These are phyloP conservation scores for Dianthus caryophyllus DNA, from an alignment of 148 eudicot species.

Conservation along the genomic window DNA sequence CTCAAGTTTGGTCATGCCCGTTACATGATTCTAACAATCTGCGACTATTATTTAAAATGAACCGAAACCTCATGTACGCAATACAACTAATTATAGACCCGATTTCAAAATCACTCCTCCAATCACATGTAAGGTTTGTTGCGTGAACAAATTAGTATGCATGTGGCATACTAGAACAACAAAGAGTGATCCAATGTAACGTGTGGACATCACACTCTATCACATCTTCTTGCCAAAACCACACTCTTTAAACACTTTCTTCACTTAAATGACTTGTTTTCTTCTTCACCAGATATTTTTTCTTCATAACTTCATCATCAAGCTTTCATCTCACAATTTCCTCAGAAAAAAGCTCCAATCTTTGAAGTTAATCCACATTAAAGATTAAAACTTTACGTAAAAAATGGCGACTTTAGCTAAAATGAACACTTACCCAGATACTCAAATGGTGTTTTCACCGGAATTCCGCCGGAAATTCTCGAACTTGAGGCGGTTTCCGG, in stretches of 20 bases:
- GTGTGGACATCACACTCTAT: constrained; percentile 93
- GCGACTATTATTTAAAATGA: too few species aligned
- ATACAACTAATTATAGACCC: too few species aligned
- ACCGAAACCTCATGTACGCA: too few species aligned
- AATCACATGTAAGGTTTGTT: too few species aligned
- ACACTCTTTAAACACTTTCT: too few species aligned
- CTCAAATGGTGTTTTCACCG: constrained; percentile 24
- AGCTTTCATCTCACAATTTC: neutral
- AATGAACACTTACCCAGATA: constrained; percentile 35
- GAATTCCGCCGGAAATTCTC: constrained; percentile 35
- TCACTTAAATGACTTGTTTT: neutral
- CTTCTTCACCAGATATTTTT: neutral
- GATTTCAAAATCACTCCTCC: too few species aligned
- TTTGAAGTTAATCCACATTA: neutral
- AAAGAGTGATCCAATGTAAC: constrained; percentile 36
- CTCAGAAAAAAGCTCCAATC: neutral
- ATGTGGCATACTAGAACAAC: constrained; percentile 25
- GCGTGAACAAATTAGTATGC: neutral
- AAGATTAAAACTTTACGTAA: constrained; percentile 3
- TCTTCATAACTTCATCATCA: too few species aligned
- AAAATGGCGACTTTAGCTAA: constrained; percentile 51
- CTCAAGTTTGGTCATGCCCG: too few species aligned
- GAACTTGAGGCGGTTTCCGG: constrained; percentile 19
- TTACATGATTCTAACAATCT: too few species aligned
- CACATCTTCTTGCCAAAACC: too few species aligned